Conservation (phyloP, 345 rosid species). For the Euphorbia pulcherrima region DNA sequence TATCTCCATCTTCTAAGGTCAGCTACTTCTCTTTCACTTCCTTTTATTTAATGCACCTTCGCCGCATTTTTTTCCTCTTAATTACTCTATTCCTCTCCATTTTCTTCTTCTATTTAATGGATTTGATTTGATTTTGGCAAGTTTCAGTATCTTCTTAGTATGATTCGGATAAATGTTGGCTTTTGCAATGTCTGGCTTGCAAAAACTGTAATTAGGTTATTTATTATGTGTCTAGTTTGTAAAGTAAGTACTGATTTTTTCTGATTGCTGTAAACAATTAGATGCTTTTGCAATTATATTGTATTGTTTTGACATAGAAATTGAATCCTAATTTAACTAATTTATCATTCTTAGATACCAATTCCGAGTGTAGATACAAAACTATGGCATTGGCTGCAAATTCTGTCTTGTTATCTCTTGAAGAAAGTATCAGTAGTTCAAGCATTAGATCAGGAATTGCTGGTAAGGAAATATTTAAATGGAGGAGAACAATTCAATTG, state of each 20-base stretch:
- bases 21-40: constrained; percentile 14
- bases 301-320: too few species aligned
- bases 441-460: constrained; percentile 28
- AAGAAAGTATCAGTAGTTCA: constrained; percentile 34
- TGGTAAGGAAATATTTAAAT: constrained; percentile 24
- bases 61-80: too few species aligned
- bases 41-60: too few species aligned
- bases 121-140: too few species aligned
- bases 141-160: too few species aligned
- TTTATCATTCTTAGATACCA: constrained; percentile 25
- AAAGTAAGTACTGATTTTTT: not conserved
- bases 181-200: constrained; percentile 5
- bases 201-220: not conserved
- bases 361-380: constrained; percentile 25
- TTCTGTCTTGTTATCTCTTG: constrained; percentile 40
- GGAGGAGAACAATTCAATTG: constrained; percentile 33
- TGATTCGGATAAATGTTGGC: not conserved
- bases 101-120: not conserved
- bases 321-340: not conserved
- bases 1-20: constrained; percentile 19
- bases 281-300: too few species aligned
- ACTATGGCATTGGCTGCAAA: constrained; percentile 59
- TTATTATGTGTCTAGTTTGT: not conserved
- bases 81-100: not conserved
- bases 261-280: too few species aligned